Conservation (phyloP, 345 rosid species). For the Bretschneidera sinensis region DNA sequence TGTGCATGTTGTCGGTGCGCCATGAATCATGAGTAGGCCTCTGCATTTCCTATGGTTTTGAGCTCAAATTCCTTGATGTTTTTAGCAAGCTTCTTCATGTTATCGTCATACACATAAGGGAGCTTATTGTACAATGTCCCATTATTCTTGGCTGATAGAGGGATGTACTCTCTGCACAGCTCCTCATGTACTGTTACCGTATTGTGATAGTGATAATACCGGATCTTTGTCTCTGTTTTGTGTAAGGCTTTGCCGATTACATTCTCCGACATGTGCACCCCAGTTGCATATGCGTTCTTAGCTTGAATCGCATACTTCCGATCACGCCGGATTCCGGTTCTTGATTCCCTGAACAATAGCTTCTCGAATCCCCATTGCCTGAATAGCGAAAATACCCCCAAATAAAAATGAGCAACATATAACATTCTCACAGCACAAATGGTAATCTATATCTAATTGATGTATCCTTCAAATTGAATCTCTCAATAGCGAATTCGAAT, state of each 20-base stretch:
- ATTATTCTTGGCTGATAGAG: slow-evolving; percentile 42
- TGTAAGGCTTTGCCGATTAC: slow-evolving; percentile 66
- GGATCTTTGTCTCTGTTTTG: slow-evolving; percentile 69
- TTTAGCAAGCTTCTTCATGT: slow-evolving; percentile 56
- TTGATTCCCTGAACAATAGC: slow-evolving; percentile 64
- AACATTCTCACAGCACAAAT: no score
- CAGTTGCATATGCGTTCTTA: slow-evolving; percentile 71
- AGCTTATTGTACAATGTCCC: slow-evolving; percentile 51
- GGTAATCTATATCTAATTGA: no score
- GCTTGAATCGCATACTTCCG: slow-evolving; percentile 89
- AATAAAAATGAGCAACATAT: not conserved
- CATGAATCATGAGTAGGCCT: not conserved
- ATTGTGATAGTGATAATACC: slow-evolving; percentile 80
- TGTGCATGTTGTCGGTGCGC: not conserved
- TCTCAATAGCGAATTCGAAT: not conserved
- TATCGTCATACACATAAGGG: slow-evolving; percentile 67
- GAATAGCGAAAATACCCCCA: slow-evolving; percentile 4
- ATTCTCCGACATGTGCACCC: slow-evolving; percentile 95
- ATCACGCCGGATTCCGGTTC: slow-evolving; percentile 66
- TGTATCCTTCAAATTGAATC: not conserved
- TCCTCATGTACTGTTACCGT: slow-evolving; percentile 56
- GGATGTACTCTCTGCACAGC: slow-evolving; percentile 56
- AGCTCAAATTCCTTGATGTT: slow-evolving; percentile 62
- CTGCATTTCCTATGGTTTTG: slow-evolving; percentile 33
- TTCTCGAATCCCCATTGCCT: slow-evolving; percentile 98